These are phyloP conservation scores for Lachnellula hyalina DNA, from an alignment of 2,329 filamentous ascomycete species.

Conservation along the genomic window DNA sequence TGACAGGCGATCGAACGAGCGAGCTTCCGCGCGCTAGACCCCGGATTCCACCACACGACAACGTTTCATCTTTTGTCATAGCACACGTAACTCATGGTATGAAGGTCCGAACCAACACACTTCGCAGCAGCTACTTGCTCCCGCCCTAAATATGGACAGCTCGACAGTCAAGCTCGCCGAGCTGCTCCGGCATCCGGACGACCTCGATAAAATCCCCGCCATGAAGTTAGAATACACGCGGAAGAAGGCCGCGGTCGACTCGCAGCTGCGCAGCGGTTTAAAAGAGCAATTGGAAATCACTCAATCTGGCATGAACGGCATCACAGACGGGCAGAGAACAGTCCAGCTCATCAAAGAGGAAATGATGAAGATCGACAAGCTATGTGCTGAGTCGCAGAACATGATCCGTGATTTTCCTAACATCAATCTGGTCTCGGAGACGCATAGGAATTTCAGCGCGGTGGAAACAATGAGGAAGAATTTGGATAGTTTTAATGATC, in stretches of 20 bases:
- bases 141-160: conserved; percentile 30
- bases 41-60: conserved; percentile 5
- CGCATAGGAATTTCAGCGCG: conserved; percentile 92
- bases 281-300: conserved; percentile 92
- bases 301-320: conserved; percentile 83
- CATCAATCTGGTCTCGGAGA: conserved; percentile 87
- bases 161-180: conserved; percentile 67
- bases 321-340: conserved; percentile 85
- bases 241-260: conserved; percentile 89
- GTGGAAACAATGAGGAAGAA: conserved; percentile 91
- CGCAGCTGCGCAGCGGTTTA: conserved; percentile 80
- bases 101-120: conserved; percentile 6
- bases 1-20: not conserved
- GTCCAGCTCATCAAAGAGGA: conserved; percentile 94
- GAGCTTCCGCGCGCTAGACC: conserved; percentile 6
- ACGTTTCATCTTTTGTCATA: conserved; percentile 5
- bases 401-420: conserved; percentile 96
- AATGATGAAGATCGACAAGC: conserved; percentile 96
- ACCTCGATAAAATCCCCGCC: conserved; percentile 89
- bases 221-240: conserved; percentile 90
- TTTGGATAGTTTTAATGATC: conserved; percentile 78
- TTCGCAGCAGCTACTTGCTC: conserved; percentile 1
- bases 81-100: conserved; percentile 17
- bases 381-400: conserved; percentile 94
- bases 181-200: conserved; percentile 89